Conservation (phyloP, 805 yeast genomes). For the Cyberlindnera meyerae region DNA sequence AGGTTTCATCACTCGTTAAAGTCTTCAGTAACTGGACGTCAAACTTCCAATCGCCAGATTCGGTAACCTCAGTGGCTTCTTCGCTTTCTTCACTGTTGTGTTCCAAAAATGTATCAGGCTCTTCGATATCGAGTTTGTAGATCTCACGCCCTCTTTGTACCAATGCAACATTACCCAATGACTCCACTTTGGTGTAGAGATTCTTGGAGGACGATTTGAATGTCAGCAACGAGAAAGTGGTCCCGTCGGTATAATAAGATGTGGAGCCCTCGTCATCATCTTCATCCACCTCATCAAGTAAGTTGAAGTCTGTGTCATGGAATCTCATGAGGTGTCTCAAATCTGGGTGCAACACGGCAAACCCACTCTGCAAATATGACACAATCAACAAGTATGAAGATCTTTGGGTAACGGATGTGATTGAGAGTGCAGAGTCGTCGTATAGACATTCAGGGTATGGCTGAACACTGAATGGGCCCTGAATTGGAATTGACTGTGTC, state of each 20-base stretch:
- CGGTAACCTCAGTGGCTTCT: background rate
- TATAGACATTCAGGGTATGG: constrained; percentile 56
- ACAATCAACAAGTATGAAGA: constrained; percentile 23
- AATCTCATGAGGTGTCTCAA: constrained; percentile 32
- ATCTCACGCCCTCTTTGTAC: constrained; percentile 10
- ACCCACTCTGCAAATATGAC: constrained; percentile 28
- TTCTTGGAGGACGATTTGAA: constrained; percentile 8
- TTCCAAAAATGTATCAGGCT: constrained; percentile 1
- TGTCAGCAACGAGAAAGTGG: constrained; percentile 4
- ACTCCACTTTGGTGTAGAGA: background rate
- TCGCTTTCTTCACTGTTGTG: background rate
- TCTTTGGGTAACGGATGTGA: constrained; percentile 27
- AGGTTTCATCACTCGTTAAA: constrained; percentile 3
- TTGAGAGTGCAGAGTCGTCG: constrained; percentile 36
- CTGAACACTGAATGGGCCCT: constrained; percentile 50
- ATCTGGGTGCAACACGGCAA: constrained; percentile 29
- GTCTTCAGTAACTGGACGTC: constrained; percentile 3
- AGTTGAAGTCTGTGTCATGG: constrained; percentile 18
- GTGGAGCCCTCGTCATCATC: background rate
- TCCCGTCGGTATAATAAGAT: background rate
- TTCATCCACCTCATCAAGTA: constrained; percentile 13
- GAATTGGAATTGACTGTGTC: constrained; percentile 22
- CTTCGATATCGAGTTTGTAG: constrained; percentile 5
- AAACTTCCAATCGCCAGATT: no score
- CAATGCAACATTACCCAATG: background rate